These are phyloP conservation scores for Tylopilus sp. DNA, from an alignment of 768 basidiomycete genomes.

Conservation along the genomic window DNA sequence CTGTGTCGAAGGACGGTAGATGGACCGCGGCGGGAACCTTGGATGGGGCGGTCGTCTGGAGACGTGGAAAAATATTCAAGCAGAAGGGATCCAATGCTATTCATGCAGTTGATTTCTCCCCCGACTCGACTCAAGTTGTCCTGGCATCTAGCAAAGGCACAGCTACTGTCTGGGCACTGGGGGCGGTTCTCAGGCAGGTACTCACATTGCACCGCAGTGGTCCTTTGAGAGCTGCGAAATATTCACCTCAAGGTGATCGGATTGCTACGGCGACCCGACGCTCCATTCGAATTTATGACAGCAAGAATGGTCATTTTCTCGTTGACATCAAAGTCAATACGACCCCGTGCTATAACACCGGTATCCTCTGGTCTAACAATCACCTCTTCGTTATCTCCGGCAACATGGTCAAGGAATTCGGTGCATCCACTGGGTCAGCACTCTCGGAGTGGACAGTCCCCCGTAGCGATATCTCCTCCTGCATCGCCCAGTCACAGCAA, in stretches of 20 bases:
- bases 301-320: neutral
- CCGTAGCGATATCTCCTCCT: neutral
- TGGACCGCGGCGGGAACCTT: neutral
- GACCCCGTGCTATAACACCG: neutral
- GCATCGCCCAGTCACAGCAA: neutral
- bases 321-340: neutral
- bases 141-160: neutral
- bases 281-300: neutral
- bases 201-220: neutral
- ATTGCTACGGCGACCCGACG: neutral
- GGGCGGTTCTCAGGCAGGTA: neutral
- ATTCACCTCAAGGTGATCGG: neutral
- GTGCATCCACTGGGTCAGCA: neutral
- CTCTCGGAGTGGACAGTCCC: neutral
- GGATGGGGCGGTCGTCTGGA: neutral
- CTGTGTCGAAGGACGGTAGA: neutral
- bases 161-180: neutral
- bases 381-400: neutral
- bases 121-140: neutral
- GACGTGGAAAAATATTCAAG: neutral
- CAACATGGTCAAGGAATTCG: neutral
- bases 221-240: neutral
- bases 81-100: neutral
- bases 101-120: neutral
- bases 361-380: neutral